A percentile compares a stretch with the other conserved stretches of the same genome.
Evolutionary conservation across 2,329 filamentous ascomycete genomes (phyloP).

Genomic region (Mycocentrospora acerina): DNA sequence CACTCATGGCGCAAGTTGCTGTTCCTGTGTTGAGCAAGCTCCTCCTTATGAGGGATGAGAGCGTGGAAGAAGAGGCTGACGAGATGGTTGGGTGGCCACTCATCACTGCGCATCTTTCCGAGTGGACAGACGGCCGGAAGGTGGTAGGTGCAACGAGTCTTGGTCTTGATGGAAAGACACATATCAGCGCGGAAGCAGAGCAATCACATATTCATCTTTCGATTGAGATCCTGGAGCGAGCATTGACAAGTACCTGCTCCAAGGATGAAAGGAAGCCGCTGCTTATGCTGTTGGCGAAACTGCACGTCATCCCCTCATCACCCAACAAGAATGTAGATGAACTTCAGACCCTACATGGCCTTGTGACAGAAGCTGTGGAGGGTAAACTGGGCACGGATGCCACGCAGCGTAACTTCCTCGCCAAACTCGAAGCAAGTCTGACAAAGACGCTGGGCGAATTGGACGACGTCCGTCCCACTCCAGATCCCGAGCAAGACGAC

Average conservation of each 20-base stretch:
- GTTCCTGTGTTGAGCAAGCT: slow-evolving; percentile 75
- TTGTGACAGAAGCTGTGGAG: slow-evolving; percentile 52
- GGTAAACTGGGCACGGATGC: slow-evolving; percentile 54
- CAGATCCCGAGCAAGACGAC: slow-evolving; percentile 10
- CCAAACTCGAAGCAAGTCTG: slow-evolving; percentile 54
- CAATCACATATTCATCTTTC: slow-evolving; percentile 82
- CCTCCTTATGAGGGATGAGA: slow-evolving; percentile 57
- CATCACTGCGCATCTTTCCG: slow-evolving; percentile 80
- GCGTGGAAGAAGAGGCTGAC: slow-evolving; percentile 71
- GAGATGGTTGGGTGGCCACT: slow-evolving; percentile 74
- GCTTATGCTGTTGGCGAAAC: slow-evolving; percentile 71
- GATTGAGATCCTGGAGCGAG: slow-evolving; percentile 71
- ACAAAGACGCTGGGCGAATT: slow-evolving; percentile 54
- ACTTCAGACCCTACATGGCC: slow-evolving; percentile 43
- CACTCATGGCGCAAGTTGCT: slow-evolving; percentile 73
- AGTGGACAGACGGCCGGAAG: slow-evolving; percentile 94
- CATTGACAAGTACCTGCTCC: slow-evolving; percentile 63
- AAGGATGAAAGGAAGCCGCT: slow-evolving; percentile 80
- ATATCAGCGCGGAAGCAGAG: slow-evolving; percentile 61
- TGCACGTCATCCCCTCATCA: slow-evolving; percentile 69
- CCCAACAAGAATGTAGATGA: slow-evolving; percentile 18
- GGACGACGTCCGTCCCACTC: slow-evolving; percentile 20
- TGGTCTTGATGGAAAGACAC: slow-evolving; percentile 54
- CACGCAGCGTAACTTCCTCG: slow-evolving; percentile 55
- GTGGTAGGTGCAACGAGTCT: slow-evolving; percentile 59